Conservation (phyloP, 495 filamentous ascomycete genomes). For the Penicillium salamii region DNA sequence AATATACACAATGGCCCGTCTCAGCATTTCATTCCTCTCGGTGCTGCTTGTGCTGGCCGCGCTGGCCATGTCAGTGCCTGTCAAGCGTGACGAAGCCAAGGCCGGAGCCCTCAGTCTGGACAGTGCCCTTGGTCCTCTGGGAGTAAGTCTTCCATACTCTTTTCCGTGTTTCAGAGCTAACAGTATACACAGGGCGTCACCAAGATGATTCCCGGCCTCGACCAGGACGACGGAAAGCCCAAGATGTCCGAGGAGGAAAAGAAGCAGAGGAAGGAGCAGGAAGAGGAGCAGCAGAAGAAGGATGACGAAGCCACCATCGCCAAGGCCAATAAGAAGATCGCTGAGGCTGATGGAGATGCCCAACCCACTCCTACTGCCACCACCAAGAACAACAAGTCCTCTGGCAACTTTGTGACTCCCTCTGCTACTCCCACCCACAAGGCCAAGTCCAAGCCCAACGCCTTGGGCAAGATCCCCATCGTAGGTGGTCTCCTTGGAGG, state of each 20-base stretch:
- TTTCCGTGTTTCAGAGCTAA: not conserved
- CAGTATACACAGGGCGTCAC: constrained; percentile 10
- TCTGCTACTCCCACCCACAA: constrained; percentile 20
- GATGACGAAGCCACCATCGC: constrained; percentile 4
- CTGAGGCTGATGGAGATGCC: constrained; percentile 4
- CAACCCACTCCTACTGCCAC: constrained; percentile 12
- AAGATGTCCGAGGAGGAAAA: constrained; percentile 5
- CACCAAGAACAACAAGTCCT: constrained; percentile 9
- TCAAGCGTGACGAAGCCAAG: constrained; percentile 21
- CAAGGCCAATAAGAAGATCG: constrained; percentile 1
- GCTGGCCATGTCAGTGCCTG: constrained; percentile 30
- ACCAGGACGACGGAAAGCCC: constrained; percentile 12
- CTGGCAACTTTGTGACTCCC: constrained; percentile 24
- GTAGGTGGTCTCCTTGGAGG: constrained; percentile 29
- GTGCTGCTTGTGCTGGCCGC: constrained; percentile 32
- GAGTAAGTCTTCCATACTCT: constrained; percentile 9
- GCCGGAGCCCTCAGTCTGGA: constrained; percentile 8
- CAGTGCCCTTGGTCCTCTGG: constrained; percentile 14
- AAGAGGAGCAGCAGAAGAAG: constrained; percentile 4
- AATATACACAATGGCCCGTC: constrained; percentile 34
- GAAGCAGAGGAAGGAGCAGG: not conserved
- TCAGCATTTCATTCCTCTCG: constrained; percentile 32
- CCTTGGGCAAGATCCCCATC: constrained; percentile 29
- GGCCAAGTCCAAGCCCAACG: constrained; percentile 23
- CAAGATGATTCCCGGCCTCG: constrained; percentile 17